These are phyloP conservation scores for Fusarium sp. DNA, from an alignment of 2,329 filamentous ascomycete genomes.

Conservation along the genomic window DNA sequence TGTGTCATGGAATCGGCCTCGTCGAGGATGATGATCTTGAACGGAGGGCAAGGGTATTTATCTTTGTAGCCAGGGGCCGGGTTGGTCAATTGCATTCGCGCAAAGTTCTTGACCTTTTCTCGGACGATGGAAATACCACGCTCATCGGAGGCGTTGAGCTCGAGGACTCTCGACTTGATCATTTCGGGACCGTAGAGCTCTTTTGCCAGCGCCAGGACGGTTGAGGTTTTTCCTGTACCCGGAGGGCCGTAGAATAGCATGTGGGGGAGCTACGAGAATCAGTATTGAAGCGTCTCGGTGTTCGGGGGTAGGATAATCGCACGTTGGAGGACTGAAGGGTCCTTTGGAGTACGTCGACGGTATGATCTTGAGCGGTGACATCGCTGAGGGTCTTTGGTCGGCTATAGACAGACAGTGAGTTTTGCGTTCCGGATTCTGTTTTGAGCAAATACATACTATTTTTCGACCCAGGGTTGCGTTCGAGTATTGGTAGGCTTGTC, in stretches of 20 bases:
- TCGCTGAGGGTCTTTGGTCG: constrained; percentile 93
- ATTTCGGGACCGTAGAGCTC: constrained; percentile 97
- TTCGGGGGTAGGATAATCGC: constrained; percentile 38
- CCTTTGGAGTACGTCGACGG: constrained; percentile 88
- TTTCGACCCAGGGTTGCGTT: constrained; percentile 96
- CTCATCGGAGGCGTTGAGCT: constrained; percentile 99
- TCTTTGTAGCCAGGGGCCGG: constrained; percentile 75
- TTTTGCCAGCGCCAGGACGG: constrained; percentile 95
- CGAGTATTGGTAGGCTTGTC: constrained; percentile 69
- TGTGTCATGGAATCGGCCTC: constrained; percentile 99
- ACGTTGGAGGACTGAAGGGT: constrained; percentile 95
- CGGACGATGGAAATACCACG: constrained; percentile 97
- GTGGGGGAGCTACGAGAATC: constrained; percentile 75
- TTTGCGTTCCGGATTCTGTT: no score
- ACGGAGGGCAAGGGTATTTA: constrained; percentile 92
- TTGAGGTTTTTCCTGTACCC: constrained; percentile 97
- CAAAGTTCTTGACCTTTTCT: constrained; percentile 98
- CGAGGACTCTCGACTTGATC: constrained; percentile 92
- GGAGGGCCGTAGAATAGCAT: constrained; percentile 99
- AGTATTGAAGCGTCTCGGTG: neutral
- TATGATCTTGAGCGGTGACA: constrained; percentile 98
- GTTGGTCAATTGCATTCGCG: constrained; percentile 91
- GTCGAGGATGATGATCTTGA: constrained; percentile 98
- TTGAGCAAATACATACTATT: constrained; percentile 76
- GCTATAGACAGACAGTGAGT: constrained; percentile 58